Base-by-base conservation (phyloP, 2,329 filamentous ascomycete species). In the Ophiocordyceps camponoti-leonardi region DNA sequence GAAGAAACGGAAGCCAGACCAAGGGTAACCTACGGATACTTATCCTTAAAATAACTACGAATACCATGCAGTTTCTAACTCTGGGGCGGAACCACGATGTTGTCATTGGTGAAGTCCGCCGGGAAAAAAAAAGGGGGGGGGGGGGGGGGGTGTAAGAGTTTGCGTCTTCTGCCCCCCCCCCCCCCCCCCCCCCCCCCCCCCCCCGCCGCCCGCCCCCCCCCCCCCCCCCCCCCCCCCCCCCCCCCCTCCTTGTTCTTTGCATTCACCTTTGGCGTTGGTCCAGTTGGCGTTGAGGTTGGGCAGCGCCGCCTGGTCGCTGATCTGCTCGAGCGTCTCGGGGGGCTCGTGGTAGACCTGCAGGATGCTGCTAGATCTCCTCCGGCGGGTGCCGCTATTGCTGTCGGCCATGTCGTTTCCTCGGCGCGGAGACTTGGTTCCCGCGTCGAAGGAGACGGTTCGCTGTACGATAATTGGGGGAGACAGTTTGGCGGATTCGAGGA, bases 231-330 rank as follows among this genome's bases (percentile, higher is more conserved):
- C n/a, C n/a, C n/a, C n/a, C n/a, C n/a, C n/a, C n/a, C n/a, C n/a
- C n/a, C n/a, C n/a, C n/a, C n/a, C n/a, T n/a, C n/a, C n/a, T n/a
- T n/a, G n/a, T 5, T 16, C 16, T n/a, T 16, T n/a, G 5, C 14
- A 4, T 13, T 67, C 69, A 96, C 92, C 92, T 79, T 98, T 98
- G 58, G 88, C 86, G 66, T 96, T 96, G 54, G 95, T 93, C 92
- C 92, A 98, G 68, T 95, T 86, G 54, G 92, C 87, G 66, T 98
- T 98, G 59, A 95, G 68, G 60, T 98, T 98, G 45, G 92, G 92
- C 55, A 95, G 72, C 35, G 86, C 85, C 47, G 87, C 85, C 72
- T 96, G 92, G 65, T 98, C 92, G 61, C 84, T 95, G 66, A 94
- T 86, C 67, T 95, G 92, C 72, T 98, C 92, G 60, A 95, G 79